Base-by-base conservation (phyloP, 352 stramenopile genomes). In the Plasmopara viticola region DNA sequence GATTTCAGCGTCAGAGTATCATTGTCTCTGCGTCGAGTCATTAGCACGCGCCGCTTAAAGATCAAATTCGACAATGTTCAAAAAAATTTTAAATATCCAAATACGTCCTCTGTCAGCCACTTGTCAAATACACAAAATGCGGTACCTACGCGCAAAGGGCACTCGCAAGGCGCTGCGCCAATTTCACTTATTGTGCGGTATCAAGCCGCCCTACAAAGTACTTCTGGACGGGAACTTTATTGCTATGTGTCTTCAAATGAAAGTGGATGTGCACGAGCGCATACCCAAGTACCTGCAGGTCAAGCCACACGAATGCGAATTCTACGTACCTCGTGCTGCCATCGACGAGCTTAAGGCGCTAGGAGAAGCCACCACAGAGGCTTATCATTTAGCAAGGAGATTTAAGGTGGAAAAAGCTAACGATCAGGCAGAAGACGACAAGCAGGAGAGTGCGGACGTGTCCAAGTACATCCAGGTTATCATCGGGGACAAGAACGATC, bases 221-320 rank as follows among this genome's bases (percentile, higher is more conserved):
- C 70, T 94, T 29, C 64, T 94, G 44, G 84, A 94, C 57, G 79
- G 79, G 50, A 94, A 94, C 74, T 94, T 94, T 54, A 72, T 94
- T 35, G 84, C 78, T 47, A 90, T 94, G 79, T 91, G 81, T 60
- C 52, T 86, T 43, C 78, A 94, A 65, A 92, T 92, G 81, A 90
- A 94, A 53, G 77, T 94, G 28, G 77, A 90, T 60, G 58, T 92
- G 25, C 72, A 66, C 17, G 79, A 86, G 61, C 80, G 84, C 39
- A 45, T 94, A 60, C 73, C 84, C 47, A 89, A 88, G 60, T 86
- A 90, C 48, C 60, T 94, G 37, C 84, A 94, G 58, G 82, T 90
- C 9, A 90, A 90, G 59, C 57, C 66, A 18, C 64, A 83, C 63
- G 73, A 91, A 34, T 68, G 68, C 57, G 74, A 88, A 61, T 80